phyloP scores from a whole-genome alignment of 208 protist genomes.

The Crithidia brevicula region DNA sequence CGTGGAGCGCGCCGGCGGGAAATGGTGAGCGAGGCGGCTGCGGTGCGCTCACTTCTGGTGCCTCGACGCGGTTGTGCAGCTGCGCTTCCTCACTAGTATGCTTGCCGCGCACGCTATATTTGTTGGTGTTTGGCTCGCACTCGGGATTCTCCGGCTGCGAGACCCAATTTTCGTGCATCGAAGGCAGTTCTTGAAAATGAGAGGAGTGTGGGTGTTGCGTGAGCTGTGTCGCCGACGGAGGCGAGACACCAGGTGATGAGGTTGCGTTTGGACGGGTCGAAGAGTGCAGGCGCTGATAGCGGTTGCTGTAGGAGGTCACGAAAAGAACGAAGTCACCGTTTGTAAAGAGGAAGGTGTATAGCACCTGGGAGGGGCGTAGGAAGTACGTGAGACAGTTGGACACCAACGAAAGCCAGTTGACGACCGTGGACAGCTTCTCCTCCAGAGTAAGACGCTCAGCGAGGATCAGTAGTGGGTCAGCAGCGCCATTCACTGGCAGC shows the following conservation, averaged over 20 bases:
- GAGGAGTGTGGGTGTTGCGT: not conserved
- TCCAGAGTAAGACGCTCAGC: slow-evolving; percentile 30
- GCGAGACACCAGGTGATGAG: not conserved
- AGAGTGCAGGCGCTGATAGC: slow-evolving; percentile 13
- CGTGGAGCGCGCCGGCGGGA: not conserved
- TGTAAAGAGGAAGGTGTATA: slow-evolving; percentile 63
- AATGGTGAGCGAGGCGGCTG: not conserved
- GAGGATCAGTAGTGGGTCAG: slow-evolving; percentile 37
- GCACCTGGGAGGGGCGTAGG: slow-evolving; percentile 60
- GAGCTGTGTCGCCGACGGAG: not conserved
- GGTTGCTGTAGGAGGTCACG: slow-evolving; percentile 25
- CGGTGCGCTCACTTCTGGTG: slow-evolving; percentile 4
- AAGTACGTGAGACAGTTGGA: slow-evolving; percentile 71
- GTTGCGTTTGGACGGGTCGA: not conserved
- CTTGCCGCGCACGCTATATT: not conserved
- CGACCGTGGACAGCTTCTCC: slow-evolving; percentile 29
- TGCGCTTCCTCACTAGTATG: too few species aligned
- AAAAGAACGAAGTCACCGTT: slow-evolving; percentile 53
- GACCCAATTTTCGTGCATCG: too few species aligned
- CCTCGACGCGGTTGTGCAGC: not conserved
- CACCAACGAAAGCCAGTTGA: slow-evolving; percentile 56
- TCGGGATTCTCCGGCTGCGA: not conserved
- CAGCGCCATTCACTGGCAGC: not conserved
- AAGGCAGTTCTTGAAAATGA: too few species aligned
- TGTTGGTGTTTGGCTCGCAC: not conserved